Base-by-base conservation (phyloP, 768 basidiomycete species). In the Cantharellus cinnabarinus region DNA sequence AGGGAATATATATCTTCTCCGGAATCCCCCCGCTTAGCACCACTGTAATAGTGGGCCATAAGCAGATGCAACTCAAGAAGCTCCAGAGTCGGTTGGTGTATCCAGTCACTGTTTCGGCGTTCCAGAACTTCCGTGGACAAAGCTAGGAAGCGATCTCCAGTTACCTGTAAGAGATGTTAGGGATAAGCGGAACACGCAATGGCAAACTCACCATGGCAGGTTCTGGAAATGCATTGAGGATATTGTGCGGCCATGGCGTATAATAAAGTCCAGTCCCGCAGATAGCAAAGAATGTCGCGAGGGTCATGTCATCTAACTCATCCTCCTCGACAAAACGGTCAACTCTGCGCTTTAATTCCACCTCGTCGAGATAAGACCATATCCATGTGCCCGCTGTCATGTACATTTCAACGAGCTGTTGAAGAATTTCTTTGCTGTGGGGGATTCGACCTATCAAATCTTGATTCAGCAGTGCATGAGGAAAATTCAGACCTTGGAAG, bases 371-470 rank as follows among this genome's bases (percentile, higher is more conserved):
- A 66, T 85, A 81, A 44, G 83, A 80, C 69, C 87, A 85, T 57
- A 88, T 79, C 86, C 86, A 89, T 68, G 84, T 87, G 75, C 85
- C 86, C 66, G 84, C 85, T 64, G 85, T 83, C 65, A 88, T 88
- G 69, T 89, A 89, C 70, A 80, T 82, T 54, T 71, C 70, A 66
- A 89, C 75, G 57, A 89, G 79, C 15, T 75, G 77, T 54, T 54
- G 10, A 10, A 54, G 35, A 7, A 37, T 54, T 7, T 10, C 10
- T 37, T 54, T 54, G 38, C 52, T 54, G 44, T 48, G 10, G 29
- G 20, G 29, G 44, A 48, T 29, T 29, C 20, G 20, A 29, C 20
- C 20, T 29, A 29, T 29, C 20, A 29, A 29, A 29, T 29, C 20
- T 29, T 29, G 0, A 29, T 29, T 29, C 20, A 29, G 20, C 20